These are phyloP conservation scores for Rhizopus sp. DNA, from an alignment of 371 early-diverging fungal species.

Conservation along the genomic window DNA sequence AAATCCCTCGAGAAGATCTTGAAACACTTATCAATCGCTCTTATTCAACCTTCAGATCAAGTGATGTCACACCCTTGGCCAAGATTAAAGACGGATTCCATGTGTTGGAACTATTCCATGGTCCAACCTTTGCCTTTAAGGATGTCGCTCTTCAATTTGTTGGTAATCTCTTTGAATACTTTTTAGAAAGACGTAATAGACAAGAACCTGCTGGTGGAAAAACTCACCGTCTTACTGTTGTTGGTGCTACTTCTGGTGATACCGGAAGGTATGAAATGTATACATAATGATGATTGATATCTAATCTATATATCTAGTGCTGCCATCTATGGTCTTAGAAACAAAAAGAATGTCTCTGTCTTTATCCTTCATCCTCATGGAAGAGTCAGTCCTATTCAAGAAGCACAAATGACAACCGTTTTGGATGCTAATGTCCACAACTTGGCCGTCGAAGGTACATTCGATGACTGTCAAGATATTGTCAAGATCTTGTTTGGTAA, in stretches of 20 bases:
- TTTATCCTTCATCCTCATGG: conserved; percentile 93
- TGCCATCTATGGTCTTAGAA: conserved; percentile 95
- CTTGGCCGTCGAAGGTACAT: conserved; percentile 89
- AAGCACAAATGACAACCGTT: conserved; percentile 97
- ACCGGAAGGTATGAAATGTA: conserved; percentile 75
- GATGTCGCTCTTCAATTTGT: conserved; percentile 96
- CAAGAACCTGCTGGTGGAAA: conserved; percentile 44
- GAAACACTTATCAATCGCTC: conserved; percentile 65
- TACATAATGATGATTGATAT: neutral
- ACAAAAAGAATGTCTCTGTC: conserved; percentile 89
- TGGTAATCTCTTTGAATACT: conserved; percentile 97
- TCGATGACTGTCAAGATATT: conserved; percentile 97
- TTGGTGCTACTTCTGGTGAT: conserved; percentile 98
- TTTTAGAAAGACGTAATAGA: conserved; percentile 80
- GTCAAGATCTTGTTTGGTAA: conserved; percentile 91
- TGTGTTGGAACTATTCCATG: conserved; percentile 94
- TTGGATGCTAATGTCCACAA: conserved; percentile 92
- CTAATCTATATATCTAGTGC: conserved; percentile 63
- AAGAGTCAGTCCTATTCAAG: conserved; percentile 92
- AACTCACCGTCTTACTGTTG: conserved; percentile 79
- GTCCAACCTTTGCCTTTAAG: conserved; percentile 98
- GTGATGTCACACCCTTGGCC: conserved; percentile 81
- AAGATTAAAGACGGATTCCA: conserved; percentile 69
- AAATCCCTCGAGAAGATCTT: conserved; percentile 80
- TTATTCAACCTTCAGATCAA: conserved; percentile 79